Conservation (phyloP, 345 rosid species). For the Eucalyptus albens region DNA sequence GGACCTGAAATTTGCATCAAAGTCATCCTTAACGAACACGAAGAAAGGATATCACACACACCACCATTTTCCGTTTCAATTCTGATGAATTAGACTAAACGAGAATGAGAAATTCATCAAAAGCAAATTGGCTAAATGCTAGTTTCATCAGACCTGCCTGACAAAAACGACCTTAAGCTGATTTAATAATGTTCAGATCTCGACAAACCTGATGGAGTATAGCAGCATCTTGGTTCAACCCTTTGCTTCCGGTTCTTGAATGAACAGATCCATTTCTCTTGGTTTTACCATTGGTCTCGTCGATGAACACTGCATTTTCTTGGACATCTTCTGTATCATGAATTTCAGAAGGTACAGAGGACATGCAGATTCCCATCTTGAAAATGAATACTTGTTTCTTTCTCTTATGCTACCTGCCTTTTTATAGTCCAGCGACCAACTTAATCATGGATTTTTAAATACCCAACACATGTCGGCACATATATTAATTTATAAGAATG, state of each 20-base stretch:
- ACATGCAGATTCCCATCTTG: slow-evolving; percentile 46
- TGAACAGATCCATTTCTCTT: slow-evolving; percentile 28
- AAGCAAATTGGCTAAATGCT: neutral
- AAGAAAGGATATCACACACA: neutral
- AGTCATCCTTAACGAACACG: neutral
- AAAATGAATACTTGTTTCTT: neutral
- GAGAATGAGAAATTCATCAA: neutral
- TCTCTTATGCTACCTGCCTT: neutral
- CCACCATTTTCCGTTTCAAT: neutral
- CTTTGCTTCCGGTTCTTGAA: slow-evolving; percentile 60
- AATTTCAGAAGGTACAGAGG: slow-evolving; percentile 34
- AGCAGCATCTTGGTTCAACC: slow-evolving; percentile 79
- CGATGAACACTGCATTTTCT: neutral
- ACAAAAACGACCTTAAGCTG: neutral
- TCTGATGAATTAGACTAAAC: neutral
- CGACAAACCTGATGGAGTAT: slow-evolving; percentile 26
- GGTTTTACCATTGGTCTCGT: neutral
- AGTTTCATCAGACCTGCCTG: neutral
- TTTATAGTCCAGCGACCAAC: neutral
- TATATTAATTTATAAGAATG: slow-evolving; percentile 1
- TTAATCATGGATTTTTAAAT: slow-evolving; percentile 6
- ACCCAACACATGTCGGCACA: neutral
- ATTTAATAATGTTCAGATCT: neutral
- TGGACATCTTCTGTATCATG: slow-evolving; percentile 4
- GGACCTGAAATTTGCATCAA: neutral